phyloP scores from a whole-genome alignment of 495 filamentous ascomycete genomes.

The Aspergillus nanangensis region DNA sequence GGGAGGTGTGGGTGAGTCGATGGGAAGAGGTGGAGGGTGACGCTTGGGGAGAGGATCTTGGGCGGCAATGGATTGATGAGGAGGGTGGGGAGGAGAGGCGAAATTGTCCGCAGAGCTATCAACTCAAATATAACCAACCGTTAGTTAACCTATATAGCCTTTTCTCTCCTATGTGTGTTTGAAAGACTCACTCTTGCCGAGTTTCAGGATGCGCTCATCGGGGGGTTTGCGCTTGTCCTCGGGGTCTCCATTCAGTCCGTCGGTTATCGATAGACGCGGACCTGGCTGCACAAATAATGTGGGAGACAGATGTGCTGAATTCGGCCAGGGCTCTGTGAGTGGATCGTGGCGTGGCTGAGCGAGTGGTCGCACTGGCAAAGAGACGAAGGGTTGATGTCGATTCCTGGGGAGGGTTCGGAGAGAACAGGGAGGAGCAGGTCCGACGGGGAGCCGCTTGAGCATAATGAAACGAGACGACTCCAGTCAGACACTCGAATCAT shows the following conservation, averaged over 20 bases:
- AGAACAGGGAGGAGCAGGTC: too few species aligned
- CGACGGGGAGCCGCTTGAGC: too few species aligned
- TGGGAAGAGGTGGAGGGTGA: conserved; percentile 93
- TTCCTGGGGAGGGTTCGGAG: too few species aligned
- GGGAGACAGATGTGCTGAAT: conserved; percentile 16
- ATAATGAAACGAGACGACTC: too few species aligned
- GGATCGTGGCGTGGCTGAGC: conserved; percentile 30
- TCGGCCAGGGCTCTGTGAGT: conserved; percentile 25
- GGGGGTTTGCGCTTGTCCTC: conserved; percentile 45
- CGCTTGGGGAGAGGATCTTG: conserved; percentile 81
- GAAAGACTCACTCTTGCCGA: conserved; percentile 72
- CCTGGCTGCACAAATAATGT: conserved; percentile 20
- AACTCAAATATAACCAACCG: not conserved
- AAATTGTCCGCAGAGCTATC: conserved; percentile 78
- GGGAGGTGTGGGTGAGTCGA: conserved; percentile 95
- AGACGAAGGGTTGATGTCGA: conserved; percentile 18
- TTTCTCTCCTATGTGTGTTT: not conserved
- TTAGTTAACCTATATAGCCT: not conserved
- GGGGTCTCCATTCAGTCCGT: conserved; percentile 10
- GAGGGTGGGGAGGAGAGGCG: conserved; percentile 80
- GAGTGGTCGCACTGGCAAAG: conserved; percentile 19
- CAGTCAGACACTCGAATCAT: too few species aligned
- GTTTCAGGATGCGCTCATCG: conserved; percentile 78
- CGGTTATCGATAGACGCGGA: conserved; percentile 6
- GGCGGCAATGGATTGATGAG: conserved; percentile 77